Base-by-base conservation (phyloP, 768 basidiomycete species). In the Suillus paluster region DNA sequence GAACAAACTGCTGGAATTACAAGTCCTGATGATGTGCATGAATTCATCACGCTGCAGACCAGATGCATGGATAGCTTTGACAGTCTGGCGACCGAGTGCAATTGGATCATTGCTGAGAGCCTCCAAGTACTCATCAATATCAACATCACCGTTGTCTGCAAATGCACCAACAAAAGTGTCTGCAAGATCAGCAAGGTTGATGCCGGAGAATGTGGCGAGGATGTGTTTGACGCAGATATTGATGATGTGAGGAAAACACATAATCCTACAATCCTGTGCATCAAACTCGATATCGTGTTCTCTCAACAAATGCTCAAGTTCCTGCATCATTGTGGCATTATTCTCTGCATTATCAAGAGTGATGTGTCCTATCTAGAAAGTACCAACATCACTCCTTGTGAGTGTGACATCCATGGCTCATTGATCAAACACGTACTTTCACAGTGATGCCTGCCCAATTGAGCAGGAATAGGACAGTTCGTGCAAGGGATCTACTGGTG, bases 161-260 rank as follows among this genome's bases (percentile, higher is more conserved):
- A n/a, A n/a, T n/a, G n/a, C n/a, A n/a, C n/a, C n/a, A n/a, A n/a
- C n/a, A n/a, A n/a, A n/a, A n/a, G n/a, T n/a, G n/a, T n/a, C n/a
- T n/a, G n/a, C n/a, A n/a, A n/a, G n/a, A n/a, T n/a, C n/a, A n/a
- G n/a, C n/a, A n/a, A n/a, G n/a, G n/a, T n/a, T n/a, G n/a, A n/a
- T n/a, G n/a, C n/a, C n/a, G n/a, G n/a, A n/a, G n/a, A n/a, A n/a
- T n/a, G n/a, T n/a, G n/a, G n/a, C n/a, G n/a, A n/a, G n/a, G 11
- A 57, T 34, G 36, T 67, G 68, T 39, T 62, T 41, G 4, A 56
- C 55, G 56, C 60, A 67, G 14, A 69, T 65, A 59, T 72, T 66
- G 15, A 66, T 62, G n/a, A 71, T 67, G 36, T 71, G 68, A 1
- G 67, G 67, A n/a, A 72, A 66, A 50, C 71, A 71, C 45, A 58